Base-by-base conservation (phyloP, 805 yeast genomes). In the Yarrowia bubula region DNA sequence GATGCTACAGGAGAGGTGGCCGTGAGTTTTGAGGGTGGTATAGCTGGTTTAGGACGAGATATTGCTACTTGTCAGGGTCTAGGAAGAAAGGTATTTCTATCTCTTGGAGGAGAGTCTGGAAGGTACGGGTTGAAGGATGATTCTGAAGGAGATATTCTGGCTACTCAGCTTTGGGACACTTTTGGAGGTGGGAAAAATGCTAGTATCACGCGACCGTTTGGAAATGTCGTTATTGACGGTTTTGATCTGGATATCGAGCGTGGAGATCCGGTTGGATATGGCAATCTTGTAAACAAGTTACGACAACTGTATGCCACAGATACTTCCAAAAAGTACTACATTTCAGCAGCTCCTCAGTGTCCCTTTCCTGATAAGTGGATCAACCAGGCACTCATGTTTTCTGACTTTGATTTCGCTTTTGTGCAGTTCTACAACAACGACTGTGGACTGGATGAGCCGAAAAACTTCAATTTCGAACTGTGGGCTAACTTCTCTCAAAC, bases 301-400 rank as follows among this genome's bases (percentile, higher is more conserved):
- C 78, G 84, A 69, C 65, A 67, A 4, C 74, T 74, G 61, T 81
- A 75, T 66, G 76, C 79, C 44, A 42, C 51, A 68, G 79, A 76
- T 33, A 77, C 86, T 38, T 79, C 88, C 51, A 88, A 86, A 75
- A 70, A 76, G 33, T 89, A 86, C 78, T 89, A 87, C 74, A 78
- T 91, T 50, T 85, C 96, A 63, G 96, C 96, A 69, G 93, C 97
- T 68, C 97, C 97, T 18, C 97, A 91, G 78, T 92, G 97, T 78
- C 87, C 85, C 31, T 88, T 86, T 74, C 96, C 97, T 17, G 97
- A 92, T 77, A 86, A 84, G 55, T 81, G 75, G 48, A 74, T 87
- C 48, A 88, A 89, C 83, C 77, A 85, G 68, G 83, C 83, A 61
- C 84, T 89, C 71, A 87, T 86, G 67, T 84, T 80, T 66, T 85